phyloP scores from a whole-genome alignment of 108 stramenopile genomes.

The Pseudonitzschia pungens region DNA sequence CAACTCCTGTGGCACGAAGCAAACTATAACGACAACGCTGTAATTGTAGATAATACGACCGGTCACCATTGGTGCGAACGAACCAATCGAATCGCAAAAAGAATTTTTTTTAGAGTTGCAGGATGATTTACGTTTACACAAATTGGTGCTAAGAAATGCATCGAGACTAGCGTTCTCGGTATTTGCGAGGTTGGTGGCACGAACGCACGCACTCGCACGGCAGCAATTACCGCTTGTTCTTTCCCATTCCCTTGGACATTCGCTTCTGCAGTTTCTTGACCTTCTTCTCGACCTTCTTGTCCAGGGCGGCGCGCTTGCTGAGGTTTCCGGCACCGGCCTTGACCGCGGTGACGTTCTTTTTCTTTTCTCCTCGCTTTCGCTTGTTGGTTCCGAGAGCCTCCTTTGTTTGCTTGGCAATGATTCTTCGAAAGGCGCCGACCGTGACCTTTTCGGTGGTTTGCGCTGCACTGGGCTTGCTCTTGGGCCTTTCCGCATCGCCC shows the following conservation, averaged over 20 bases:
- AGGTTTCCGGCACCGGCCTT: constrained; percentile 44
- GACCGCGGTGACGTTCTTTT: constrained; percentile 15
- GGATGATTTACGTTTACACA: no score
- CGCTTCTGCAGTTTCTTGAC: constrained; percentile 79
- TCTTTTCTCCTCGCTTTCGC: constrained; percentile 53
- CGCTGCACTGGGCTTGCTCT: not conserved
- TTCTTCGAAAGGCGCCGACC: constrained; percentile 39
- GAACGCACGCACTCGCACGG: not conserved
- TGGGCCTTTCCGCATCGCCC: constrained; percentile 15
- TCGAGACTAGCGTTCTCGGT: not conserved
- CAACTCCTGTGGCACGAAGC: constrained; percentile 1
- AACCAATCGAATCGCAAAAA: no score
- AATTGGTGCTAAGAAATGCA: not conserved
- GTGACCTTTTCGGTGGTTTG: constrained; percentile 11
- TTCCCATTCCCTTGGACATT: constrained; percentile 75
- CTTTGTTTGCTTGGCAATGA: constrained; percentile 48
- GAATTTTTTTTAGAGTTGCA: not conserved
- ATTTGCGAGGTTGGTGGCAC: not conserved
- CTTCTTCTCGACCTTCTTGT: constrained; percentile 63
- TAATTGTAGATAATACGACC: constrained; percentile 5
- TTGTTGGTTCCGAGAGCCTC: constrained; percentile 25
- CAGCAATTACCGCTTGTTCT: constrained; percentile 25
- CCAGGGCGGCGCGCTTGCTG: constrained; percentile 67
- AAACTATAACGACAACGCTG: not conserved
- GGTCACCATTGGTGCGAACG: no score